Evolutionary conservation across 768 basidiomycete genomes (phyloP), one percentile per base, ranked within the genome.

Genomic region (Lanmaoa pseudosensibilis): DNA sequence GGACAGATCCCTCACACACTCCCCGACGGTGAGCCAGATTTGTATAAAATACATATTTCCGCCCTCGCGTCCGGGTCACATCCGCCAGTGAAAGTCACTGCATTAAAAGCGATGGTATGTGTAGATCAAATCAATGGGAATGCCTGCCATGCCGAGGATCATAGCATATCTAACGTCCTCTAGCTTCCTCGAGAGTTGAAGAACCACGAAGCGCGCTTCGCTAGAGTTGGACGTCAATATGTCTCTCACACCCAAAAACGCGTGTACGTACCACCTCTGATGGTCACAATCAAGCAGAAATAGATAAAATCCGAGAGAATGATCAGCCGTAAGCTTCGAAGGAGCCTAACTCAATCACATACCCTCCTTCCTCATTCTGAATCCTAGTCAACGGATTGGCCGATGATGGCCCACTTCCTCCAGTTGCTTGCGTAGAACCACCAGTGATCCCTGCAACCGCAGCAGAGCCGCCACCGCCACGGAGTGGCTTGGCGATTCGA

Each of bases 401-500:
- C 30, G 82, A 77, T 46, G 80, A 73, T 46, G 80, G 73, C n/a
- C 75, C 73, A 32, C 78, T 74, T 36, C 77, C 72, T 57, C 65
- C 69, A 53, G 74, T 59, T 51, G 77, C 73, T 54, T 81, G 75
- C 47, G 74, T 65, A 40, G 76, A 68, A 43, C 70, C 72, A 21
- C 80, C 66, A 37, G 75, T 65, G 46, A 74, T 73, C 19, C 77
- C 75, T 38, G 77, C 77, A 34, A 70, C 69, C 7, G 69, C 74
- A 15, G 65, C 62, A 54, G 72, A 72, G 55, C 94, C 94, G 41
- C 96, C 95, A 21, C 93, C 94, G 15, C 96, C 97, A 62, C 96
- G 83, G 54, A 99, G 77, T 27, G 97, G 97, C 75, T 98, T 98
- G 34, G 96, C 96, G 60, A 99, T 98, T 39, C 96, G 85, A 41